Conservation (phyloP, 163 green algal genomes). For the Volvox carteri region DNA sequence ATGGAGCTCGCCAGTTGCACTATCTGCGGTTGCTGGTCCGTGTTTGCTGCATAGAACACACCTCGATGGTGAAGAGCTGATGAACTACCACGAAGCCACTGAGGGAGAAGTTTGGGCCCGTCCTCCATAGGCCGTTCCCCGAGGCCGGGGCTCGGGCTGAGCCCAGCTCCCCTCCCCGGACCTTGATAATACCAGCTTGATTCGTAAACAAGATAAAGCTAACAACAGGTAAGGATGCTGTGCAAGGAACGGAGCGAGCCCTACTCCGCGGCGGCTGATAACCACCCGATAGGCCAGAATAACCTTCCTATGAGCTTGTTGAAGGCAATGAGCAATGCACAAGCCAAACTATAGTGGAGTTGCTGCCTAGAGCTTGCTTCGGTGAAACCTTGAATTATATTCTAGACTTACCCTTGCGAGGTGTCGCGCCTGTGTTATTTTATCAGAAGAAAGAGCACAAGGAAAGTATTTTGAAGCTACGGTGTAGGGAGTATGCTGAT, state of each 20-base stretch:
- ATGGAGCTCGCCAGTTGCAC: not conserved
- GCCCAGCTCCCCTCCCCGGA: slow-evolving; percentile 24
- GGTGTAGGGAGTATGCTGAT: no score
- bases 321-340: not conserved
- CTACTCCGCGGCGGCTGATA: slow-evolving; percentile 5
- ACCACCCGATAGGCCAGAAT: not conserved
- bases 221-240: not conserved
- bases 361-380: not conserved
- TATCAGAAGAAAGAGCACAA: no score
- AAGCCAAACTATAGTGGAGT: not conserved
- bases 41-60: not conserved
- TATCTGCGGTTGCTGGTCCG: not conserved
- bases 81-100: slow-evolving; percentile 38
- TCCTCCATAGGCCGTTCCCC: slow-evolving; percentile 37
- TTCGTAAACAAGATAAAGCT: not conserved
- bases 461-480: no score
- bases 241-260: not conserved
- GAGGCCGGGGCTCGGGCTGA: slow-evolving; percentile 1
- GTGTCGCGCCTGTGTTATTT: no score
- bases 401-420: no score
- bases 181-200: slow-evolving; percentile 17
- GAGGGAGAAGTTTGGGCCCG: slow-evolving; percentile 34
- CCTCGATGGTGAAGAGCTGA: slow-evolving; percentile 42
- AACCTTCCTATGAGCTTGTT: not conserved
- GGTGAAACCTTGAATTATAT: not conserved